These are phyloP conservation scores for Eremothecium gossypii DNA, from an alignment of 1,139 yeast genomes.

Conservation along the genomic window DNA sequence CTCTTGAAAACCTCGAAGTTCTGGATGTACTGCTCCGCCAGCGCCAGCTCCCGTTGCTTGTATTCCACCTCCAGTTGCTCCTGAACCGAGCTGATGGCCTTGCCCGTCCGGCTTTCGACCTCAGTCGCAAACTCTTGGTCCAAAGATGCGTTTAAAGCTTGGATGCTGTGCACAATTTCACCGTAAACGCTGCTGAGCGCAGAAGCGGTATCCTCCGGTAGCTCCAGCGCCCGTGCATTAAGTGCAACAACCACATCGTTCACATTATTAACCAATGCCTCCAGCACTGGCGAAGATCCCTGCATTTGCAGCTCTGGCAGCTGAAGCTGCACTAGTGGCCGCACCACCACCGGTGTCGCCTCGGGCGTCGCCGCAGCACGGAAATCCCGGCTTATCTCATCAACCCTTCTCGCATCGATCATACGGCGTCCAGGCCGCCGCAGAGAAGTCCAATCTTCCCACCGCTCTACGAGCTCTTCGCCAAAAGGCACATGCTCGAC, in stretches of 20 bases:
- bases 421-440: slow-evolving; percentile 21
- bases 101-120: slow-evolving; percentile 19
- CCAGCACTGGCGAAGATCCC: slow-evolving; percentile 40
- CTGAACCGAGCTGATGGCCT: slow-evolving; percentile 17
- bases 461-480: slow-evolving; percentile 40
- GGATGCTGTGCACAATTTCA: slow-evolving; percentile 15
- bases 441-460: slow-evolving; percentile 32
- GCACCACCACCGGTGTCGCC: not conserved
- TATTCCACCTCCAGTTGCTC: slow-evolving; percentile 19
- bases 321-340: slow-evolving; percentile 5
- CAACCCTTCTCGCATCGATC: slow-evolving; percentile 23
- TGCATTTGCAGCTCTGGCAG: slow-evolving; percentile 9
- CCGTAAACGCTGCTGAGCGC: slow-evolving; percentile 25
- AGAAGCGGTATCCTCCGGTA: slow-evolving; percentile 24
- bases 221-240: slow-evolving; percentile 33
- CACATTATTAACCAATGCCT: slow-evolving; percentile 40
- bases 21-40: slow-evolving; percentile 41
- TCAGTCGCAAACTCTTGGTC: slow-evolving; percentile 14
- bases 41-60: slow-evolving; percentile 30
- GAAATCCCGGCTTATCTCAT: slow-evolving; percentile 32
- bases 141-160: slow-evolving; percentile 15
- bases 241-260: slow-evolving; percentile 45
- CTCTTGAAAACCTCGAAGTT: slow-evolving; percentile 55
- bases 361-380: not conserved
- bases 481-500: slow-evolving; percentile 55